Base-by-base conservation (phyloP, 805 yeast genomes). In the Dipodascus geniculatus region DNA sequence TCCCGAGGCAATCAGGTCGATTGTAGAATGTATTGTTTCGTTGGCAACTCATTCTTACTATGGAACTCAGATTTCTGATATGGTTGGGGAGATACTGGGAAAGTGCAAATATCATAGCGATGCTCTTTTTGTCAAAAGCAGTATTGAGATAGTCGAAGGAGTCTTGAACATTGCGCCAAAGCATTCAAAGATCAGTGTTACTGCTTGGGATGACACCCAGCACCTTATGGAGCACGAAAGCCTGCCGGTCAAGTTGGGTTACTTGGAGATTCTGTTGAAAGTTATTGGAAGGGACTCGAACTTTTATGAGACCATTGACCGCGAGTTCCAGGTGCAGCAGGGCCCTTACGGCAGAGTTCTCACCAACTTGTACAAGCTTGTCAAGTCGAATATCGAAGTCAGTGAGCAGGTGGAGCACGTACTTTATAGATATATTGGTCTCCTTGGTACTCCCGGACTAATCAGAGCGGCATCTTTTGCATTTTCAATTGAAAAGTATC, bases 61-160 rank as follows among this genome's bases (percentile, higher is more conserved):
- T 65, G 82, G 82, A 55, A 95, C 88, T 60, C 99, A 93, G 66
- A 79, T 85, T 3, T 76, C 83, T 16, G 97, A 90, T 65, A 83
- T 91, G 72, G 71, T 89, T 19, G 77, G 80, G 23, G 95, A 85
- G 55, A 71, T 89, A 11, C 57, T 72, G 44, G 44, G 17, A n/a
- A 38, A 38, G 44, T 38, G 20, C 44, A 38, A 38, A 38, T 38
- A 6, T 38, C 44, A 38, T 6, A 38, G 14, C 19, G 14, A 38
- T n/a, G 19, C 44, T 6, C 4, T 6, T n/a, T 38, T 11, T 38
- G 20, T 38, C 14, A 3, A 16, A n/a, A 14, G 14, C 14, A 38
- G 44, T 38, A 38, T 38, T 38, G 44, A 38, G 14, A 38, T 38
- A 6, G 44, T 38, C 14, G 20, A 38, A 38, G 44, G 44, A 38